A percentile compares a stretch with the other conserved stretches of the same genome.
phyloP scores from a whole-genome alignment of 208 protist species.

The Leptomonas pyrrhocoris region DNA sequence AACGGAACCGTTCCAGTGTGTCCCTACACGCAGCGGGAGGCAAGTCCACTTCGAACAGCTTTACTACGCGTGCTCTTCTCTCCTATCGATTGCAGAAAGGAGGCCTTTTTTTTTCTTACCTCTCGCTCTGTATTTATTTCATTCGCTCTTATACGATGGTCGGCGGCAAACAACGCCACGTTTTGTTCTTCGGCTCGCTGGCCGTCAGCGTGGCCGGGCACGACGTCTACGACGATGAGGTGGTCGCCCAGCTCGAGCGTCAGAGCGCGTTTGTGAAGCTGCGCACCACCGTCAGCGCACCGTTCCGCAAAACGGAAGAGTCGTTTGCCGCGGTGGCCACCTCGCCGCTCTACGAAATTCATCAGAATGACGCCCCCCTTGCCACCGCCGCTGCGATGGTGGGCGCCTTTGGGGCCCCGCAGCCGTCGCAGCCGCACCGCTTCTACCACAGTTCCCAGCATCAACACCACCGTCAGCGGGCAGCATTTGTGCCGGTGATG shows the following conservation, averaged over 20 bases:
- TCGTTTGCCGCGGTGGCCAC: constrained; percentile 43
- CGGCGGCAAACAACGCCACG: constrained; percentile 25
- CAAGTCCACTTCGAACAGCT: too few species aligned
- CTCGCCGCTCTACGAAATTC: constrained; percentile 42
- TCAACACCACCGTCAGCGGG: constrained; percentile 27
- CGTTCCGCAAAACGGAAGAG: constrained; percentile 41
- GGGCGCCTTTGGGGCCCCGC: too few species aligned
- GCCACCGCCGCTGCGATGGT: neutral
- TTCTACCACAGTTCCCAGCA: neutral
- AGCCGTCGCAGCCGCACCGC: neutral
- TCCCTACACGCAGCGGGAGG: too few species aligned
- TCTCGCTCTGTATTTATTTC: neutral
- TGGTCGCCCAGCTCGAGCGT: constrained; percentile 39
- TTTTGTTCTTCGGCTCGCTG: constrained; percentile 74
- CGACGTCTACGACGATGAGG: constrained; percentile 43
- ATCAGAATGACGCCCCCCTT: neutral
- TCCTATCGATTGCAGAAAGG: too few species aligned
- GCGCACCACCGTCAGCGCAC: constrained; percentile 34
- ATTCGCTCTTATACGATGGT: neutral
- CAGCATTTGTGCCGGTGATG: constrained; percentile 62
- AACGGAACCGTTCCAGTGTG: too few species aligned
- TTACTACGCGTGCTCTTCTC: too few species aligned
- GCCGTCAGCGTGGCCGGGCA: constrained; percentile 54
- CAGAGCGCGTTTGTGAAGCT: constrained; percentile 43
- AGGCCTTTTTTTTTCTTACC: neutral